Evolutionary conservation across 2,329 filamentous ascomycete species (phyloP), one percentile per base, ranked within the genome.

Genomic region (Aspergillus tamarii): DNA sequence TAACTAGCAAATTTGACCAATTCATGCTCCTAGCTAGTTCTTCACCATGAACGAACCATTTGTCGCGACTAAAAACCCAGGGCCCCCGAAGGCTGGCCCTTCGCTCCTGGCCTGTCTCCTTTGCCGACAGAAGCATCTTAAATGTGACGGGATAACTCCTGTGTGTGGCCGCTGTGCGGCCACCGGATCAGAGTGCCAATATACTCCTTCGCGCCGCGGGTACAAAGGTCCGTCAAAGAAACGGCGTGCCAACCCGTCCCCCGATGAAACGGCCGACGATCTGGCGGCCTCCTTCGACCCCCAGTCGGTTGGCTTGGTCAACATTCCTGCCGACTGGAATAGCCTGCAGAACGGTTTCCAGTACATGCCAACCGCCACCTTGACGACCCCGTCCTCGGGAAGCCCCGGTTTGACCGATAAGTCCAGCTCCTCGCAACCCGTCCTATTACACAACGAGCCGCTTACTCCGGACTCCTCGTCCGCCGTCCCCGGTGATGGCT

Each of bases 181-280:
- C 57, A 84, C 85, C 55, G 84, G 85, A 61, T 79, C 83, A 21
- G 83, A 89, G 55, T 94, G 91, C 76, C 80, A 88, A 72, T 93
- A 92, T 74, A 87, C 92, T 56, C 88, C 89, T 52, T 93, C 90
- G 45, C 88, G 91, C 50, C 86, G 91, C 65, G 91, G 91, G 34
- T 92, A 91, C 80, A 92, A 91, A 77, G 89, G 89, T 16, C 86
- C 86, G 1, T 82, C 85, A n/a, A 84, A 84, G 72, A 82, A 78
- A 66, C 78, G 80, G 21, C 76, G 78, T 54, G 73, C 70, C 59
- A 73, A 76, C 53, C 70, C 70, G n/a, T 69, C 73, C 34, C 74
- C 73, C n/a, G 71, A 77, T 21, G 83, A 84, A 70, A 80, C 82
- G 26, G 83, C 82, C 23, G 82, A 84, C 32, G 85, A 85, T 30